phyloP scores from a whole-genome alignment of 2,329 filamentous ascomycete genomes.

The Aspergillus cejpii region DNA sequence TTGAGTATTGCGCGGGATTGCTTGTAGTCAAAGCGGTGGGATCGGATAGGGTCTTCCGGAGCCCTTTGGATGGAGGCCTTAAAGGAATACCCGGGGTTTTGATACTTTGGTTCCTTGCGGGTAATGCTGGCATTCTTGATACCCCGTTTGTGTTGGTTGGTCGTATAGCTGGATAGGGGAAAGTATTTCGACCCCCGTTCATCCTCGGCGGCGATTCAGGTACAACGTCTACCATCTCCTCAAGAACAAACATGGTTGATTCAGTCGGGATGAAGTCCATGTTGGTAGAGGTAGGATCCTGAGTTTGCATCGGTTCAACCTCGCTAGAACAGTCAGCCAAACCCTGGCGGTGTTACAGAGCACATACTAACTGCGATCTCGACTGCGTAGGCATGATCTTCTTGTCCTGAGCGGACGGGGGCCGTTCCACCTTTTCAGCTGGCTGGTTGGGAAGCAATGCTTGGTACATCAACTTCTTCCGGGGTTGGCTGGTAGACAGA shows the following conservation, averaged over 20 bases:
- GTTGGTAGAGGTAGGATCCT: constrained; percentile 9
- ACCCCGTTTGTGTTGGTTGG: not conserved
- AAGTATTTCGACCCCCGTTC: too few species aligned
- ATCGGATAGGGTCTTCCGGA: constrained; percentile 35
- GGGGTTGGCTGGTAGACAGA: constrained; percentile 31
- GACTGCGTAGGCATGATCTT: constrained; percentile 1
- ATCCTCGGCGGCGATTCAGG: not conserved
- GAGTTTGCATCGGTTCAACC: not conserved
- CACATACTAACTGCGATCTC: constrained; percentile 28
- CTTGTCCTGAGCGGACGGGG: constrained; percentile 4
- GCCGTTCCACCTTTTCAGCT: constrained; percentile 9
- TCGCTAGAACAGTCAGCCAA: constrained; percentile 12
- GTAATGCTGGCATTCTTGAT: not conserved
- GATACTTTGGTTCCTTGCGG: not conserved
- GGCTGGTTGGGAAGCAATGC: constrained; percentile 27
- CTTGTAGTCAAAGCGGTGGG: constrained; percentile 24
- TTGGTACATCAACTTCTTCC: constrained; percentile 42
- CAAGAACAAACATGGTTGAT: constrained; percentile 26
- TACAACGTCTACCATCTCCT: constrained; percentile 18
- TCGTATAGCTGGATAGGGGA: not conserved
- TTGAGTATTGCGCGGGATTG: constrained; percentile 8
- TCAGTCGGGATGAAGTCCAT: constrained; percentile 24
- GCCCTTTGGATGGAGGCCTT: constrained; percentile 9
- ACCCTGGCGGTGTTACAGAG: not conserved
- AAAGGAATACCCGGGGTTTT: not conserved